phyloP scores from a whole-genome alignment of 2,329 filamentous ascomycete species.

The Cercospora berteroae region DNA sequence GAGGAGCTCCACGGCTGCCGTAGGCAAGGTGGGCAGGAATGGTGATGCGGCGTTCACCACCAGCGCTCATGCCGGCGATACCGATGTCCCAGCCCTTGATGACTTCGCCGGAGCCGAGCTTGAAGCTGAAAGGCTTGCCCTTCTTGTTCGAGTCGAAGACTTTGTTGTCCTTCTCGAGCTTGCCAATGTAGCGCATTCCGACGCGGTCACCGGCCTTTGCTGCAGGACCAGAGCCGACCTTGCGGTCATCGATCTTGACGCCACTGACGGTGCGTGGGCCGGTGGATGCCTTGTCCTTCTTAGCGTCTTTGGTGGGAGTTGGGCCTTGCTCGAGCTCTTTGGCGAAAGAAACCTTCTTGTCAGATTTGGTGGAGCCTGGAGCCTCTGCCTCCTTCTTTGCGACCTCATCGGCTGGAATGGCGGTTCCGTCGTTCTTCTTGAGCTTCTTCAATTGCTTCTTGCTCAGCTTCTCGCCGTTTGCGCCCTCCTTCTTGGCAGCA shows the following conservation, averaged over 20 bases:
- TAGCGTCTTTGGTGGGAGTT: conserved; percentile 61
- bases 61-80: conserved; percentile 85
- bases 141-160: conserved; percentile 99
- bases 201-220: conserved; percentile 90
- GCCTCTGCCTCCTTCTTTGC: conserved; percentile 58
- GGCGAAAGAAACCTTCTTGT: conserved; percentile 98
- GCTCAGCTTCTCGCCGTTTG: conserved; percentile 72
- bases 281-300: conserved; percentile 53
- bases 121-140: conserved; percentile 95
- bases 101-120: conserved; percentile 88
- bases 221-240: conserved; percentile 76
- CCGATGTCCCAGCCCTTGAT: conserved; percentile 99
- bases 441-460: conserved; percentile 98
- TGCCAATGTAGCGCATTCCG: conserved; percentile 96
- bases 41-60: conserved; percentile 87
- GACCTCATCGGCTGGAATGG: conserved; percentile 49
- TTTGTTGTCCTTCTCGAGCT: conserved; percentile 83
- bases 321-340: conserved; percentile 98
- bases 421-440: conserved; percentile 96
- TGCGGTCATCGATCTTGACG: conserved; percentile 93
- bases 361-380: conserved; percentile 55
- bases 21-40: conserved; percentile 88
- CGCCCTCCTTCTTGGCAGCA: conserved; percentile 52
- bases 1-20: conserved; percentile 70
- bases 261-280: conserved; percentile 80